These are phyloP conservation scores for Ilex aquifolium DNA, from an alignment of 257 asterid species.

Conservation along the genomic window DNA sequence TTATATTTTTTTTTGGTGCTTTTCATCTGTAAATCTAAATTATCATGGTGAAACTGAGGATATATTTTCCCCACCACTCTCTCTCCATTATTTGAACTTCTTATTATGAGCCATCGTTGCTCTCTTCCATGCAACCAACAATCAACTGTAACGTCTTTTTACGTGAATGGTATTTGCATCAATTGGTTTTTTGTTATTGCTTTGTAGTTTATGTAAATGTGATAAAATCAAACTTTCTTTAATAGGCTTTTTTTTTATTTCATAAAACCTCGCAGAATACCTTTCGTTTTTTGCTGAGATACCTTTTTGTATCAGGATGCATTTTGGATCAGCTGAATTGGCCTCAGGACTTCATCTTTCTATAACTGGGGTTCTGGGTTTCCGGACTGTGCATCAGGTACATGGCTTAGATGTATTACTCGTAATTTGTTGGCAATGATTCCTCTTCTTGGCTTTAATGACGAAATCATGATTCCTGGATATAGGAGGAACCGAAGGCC, in stretches of 20 bases:
- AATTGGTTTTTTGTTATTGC: neutral
- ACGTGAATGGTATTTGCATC: too few relatives aligned
- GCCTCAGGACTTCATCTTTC: constrained; percentile 45
- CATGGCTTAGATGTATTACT: constrained; percentile 4
- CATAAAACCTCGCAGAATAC: neutral
- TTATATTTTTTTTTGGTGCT: too few relatives aligned
- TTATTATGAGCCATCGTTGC: too few relatives aligned
- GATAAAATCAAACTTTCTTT: constrained; percentile 1
- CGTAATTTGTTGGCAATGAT: constrained; percentile 12
- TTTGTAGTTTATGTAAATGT: neutral
- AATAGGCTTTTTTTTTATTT: neutral
- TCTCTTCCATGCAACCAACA: too few relatives aligned
- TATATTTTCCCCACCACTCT: too few relatives aligned
- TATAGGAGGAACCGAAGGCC: constrained; percentile 76
- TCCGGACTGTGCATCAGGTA: constrained; percentile 91
- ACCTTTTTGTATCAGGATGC: constrained; percentile 35
- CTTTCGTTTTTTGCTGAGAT: neutral
- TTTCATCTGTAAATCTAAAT: too few relatives aligned
- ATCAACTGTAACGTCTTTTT: too few relatives aligned
- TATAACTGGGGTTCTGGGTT: constrained; percentile 82
- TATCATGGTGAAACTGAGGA: too few relatives aligned
- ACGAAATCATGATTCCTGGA: constrained; percentile 18
- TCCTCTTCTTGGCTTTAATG: neutral
- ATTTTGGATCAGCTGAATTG: constrained; percentile 66
- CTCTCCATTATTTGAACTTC: too few relatives aligned